These are phyloP conservation scores for Alternaria tenuissima DNA, from an alignment of 2,329 filamentous ascomycete species.

Conservation along the genomic window DNA sequence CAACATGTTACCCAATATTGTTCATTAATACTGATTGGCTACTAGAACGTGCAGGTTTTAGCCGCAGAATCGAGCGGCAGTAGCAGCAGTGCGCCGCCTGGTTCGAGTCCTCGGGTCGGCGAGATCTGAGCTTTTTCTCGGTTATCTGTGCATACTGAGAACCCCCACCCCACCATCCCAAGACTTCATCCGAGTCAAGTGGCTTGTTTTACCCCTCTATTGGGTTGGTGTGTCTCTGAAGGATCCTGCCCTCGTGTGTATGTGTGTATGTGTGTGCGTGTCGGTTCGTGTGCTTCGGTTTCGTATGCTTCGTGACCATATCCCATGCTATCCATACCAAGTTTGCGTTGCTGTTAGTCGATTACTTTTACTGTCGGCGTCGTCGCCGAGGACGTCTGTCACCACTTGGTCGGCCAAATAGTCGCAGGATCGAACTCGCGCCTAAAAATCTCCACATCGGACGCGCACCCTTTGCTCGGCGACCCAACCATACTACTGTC, in stretches of 20 bases:
- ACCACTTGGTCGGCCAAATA: conserved; percentile 49
- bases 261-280: conserved; percentile 7
- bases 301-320: conserved; percentile 2
- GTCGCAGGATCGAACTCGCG: conserved; percentile 50
- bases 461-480: conserved; percentile 41
- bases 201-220: conserved; percentile 20
- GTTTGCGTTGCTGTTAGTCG: neutral
- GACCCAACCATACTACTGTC: conserved; percentile 48
- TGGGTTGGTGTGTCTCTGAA: conserved; percentile 12
- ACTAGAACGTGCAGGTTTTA: conserved; percentile 13
- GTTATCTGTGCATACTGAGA: conserved; percentile 15
- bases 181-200: conserved; percentile 25
- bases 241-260: conserved; percentile 7
- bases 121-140: conserved; percentile 20
- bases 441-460: conserved; percentile 53
- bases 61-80: conserved; percentile 16
- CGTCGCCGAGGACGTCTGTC: conserved; percentile 4
- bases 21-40: conserved; percentile 26
- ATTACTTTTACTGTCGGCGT: neutral
- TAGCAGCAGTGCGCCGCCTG: conserved; percentile 5
- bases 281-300: conserved; percentile 6
- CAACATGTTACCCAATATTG: conserved; percentile 15
- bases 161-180: conserved; percentile 17
- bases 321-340: neutral
- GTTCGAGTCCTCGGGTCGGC: conserved; percentile 14